Conservation (phyloP, 2,329 filamentous ascomycete genomes). For the Phialemoniopsis sp. region DNA sequence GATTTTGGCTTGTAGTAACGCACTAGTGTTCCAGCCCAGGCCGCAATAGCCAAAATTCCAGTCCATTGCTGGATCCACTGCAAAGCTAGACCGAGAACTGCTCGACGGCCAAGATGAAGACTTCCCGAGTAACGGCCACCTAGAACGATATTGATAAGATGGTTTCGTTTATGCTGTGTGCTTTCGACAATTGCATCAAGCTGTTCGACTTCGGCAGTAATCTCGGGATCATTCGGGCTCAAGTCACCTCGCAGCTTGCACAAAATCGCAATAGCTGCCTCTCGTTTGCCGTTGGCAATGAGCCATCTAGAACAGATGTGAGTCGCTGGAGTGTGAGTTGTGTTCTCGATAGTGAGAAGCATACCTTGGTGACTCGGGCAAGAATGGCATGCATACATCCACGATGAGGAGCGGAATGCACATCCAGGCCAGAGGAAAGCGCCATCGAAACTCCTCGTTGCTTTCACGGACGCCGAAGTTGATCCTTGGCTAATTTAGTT, state of each 20-base stretch:
- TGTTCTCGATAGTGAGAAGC: slow-evolving; percentile 9
- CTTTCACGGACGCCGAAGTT: slow-evolving; percentile 26
- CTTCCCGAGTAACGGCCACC: slow-evolving; percentile 26
- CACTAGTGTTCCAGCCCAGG: slow-evolving; percentile 14
- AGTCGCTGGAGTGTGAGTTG: too few relatives aligned
- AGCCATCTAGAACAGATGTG: slow-evolving; percentile 21
- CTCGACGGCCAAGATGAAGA: slow-evolving; percentile 32
- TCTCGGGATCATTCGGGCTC: slow-evolving; percentile 23
- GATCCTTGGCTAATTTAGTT: slow-evolving; percentile 22
- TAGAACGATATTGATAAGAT: slow-evolving; percentile 32
- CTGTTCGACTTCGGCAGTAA: slow-evolving; percentile 33
- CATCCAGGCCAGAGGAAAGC: slow-evolving; percentile 33
- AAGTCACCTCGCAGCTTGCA: slow-evolving; percentile 21
- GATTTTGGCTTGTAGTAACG: too few relatives aligned
- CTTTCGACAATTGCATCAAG: slow-evolving; percentile 33
- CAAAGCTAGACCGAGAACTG: slow-evolving; percentile 31
- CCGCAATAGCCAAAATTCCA: slow-evolving; percentile 34
- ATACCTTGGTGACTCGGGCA: slow-evolving; percentile 40
- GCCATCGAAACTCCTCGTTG: slow-evolving; percentile 25
- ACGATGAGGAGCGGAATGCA: slow-evolving; percentile 34
- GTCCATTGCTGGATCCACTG: slow-evolving; percentile 40
- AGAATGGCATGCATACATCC: slow-evolving; percentile 28
- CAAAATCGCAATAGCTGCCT: slow-evolving; percentile 27
- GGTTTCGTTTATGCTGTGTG: slow-evolving; percentile 27
- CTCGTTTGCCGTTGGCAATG: slow-evolving; percentile 24